phyloP scores from a whole-genome alignment of 352 stramenopile species.

The Pythium biforme region DNA sequence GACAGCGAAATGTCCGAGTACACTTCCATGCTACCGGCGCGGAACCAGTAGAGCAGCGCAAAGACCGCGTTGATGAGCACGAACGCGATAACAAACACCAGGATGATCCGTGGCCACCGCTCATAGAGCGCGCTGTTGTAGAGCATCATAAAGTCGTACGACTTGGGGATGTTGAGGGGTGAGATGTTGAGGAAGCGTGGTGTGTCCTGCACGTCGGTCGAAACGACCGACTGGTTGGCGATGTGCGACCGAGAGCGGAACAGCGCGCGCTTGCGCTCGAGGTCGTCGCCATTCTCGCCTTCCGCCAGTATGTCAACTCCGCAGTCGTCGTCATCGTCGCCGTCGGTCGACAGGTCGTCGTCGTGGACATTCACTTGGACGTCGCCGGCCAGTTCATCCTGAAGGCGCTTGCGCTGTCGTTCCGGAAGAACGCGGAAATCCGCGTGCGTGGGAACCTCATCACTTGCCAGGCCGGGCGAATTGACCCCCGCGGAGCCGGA shows the following conservation, averaged over 20 bases:
- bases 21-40: slow-evolving; percentile 33
- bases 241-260: slow-evolving; percentile 12
- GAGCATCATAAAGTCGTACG: slow-evolving; percentile 76
- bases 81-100: slow-evolving; percentile 72
- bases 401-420: slow-evolving; percentile 40
- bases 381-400: slow-evolving; percentile 44
- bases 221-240: slow-evolving; percentile 41
- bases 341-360: slow-evolving; percentile 2
- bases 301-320: background rate
- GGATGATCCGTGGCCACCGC: slow-evolving; percentile 66
- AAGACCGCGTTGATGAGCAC: slow-evolving; percentile 65
- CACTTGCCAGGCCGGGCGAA: slow-evolving; percentile 9
- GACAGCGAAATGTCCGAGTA: slow-evolving; percentile 52
- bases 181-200: slow-evolving; percentile 72
- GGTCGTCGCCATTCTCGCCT: slow-evolving; percentile 12
- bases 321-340: slow-evolving; percentile 13
- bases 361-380: slow-evolving; percentile 17
- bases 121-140: slow-evolving; percentile 78
- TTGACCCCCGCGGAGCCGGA: slow-evolving; percentile 9
- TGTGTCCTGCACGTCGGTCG: slow-evolving; percentile 77
- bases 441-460: slow-evolving; percentile 1
- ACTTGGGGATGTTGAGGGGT: slow-evolving; percentile 76
- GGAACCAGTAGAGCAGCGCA: slow-evolving; percentile 59
- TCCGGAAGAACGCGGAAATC: slow-evolving; percentile 23
- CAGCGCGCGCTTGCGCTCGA: slow-evolving; percentile 17